Conservation (phyloP, 2,329 filamentous ascomycete species). For the Stenocarpella maydis region DNA sequence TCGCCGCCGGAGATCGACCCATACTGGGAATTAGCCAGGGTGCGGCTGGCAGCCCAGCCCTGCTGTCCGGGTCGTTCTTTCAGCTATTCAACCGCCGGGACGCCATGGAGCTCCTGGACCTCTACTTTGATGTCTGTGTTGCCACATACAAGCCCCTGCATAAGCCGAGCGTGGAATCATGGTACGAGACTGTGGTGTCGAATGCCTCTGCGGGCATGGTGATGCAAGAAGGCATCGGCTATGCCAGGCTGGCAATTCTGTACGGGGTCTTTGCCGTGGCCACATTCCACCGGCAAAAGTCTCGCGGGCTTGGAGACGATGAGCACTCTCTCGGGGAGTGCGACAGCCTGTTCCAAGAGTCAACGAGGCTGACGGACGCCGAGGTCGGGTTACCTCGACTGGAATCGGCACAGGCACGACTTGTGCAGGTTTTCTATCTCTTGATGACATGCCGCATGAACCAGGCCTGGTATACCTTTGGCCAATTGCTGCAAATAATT, state of each 20-base stretch:
- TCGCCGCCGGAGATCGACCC: background rate
- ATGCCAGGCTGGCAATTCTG: background rate
- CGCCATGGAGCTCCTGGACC: background rate
- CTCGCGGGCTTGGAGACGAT: background rate
- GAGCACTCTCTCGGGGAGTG: background rate
- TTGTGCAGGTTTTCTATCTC: background rate
- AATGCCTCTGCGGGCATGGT: background rate
- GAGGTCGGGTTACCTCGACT: background rate
- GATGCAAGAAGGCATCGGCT: background rate
- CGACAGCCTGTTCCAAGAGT: background rate
- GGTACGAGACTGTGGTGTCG: background rate
- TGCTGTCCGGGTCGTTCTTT: background rate
- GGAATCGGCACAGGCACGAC: background rate
- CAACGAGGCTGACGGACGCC: background rate
- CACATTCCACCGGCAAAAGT: background rate
- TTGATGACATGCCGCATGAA: background rate
- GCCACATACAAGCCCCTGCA: background rate
- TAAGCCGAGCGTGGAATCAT: background rate
- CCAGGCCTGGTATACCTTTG: background rate
- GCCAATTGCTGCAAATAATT: background rate
- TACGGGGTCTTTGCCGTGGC: background rate
- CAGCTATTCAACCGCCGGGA: background rate
- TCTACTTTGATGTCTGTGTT: background rate
- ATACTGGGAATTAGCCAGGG: background rate
- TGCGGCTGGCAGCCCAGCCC: background rate